A percentile compares a stretch with the other conserved stretches of the same genome.
Conservation (phyloP, 306 rosid species). For the Medicago arabica region DNA sequence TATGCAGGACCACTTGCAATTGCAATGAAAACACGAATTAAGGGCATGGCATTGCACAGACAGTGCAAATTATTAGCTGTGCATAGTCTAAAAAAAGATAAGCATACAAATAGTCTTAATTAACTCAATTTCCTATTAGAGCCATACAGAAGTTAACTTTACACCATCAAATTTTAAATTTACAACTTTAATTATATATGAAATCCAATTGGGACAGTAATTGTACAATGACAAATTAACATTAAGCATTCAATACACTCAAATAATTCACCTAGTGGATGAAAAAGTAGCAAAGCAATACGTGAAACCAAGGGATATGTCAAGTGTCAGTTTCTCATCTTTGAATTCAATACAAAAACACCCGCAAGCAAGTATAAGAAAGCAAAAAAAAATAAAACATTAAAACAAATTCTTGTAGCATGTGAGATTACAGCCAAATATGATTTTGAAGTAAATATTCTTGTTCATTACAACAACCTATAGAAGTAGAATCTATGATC, state of each 20-base stretch:
- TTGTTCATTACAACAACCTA: background rate
- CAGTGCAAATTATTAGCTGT: constrained; percentile 29
- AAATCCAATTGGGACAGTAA: constrained; percentile 38
- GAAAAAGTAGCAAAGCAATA: no score
- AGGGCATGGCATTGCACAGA: constrained; percentile 33
- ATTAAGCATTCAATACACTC: constrained; percentile 28
- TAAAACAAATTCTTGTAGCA: background rate
- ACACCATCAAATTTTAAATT: constrained; percentile 21
- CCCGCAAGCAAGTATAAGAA: background rate
- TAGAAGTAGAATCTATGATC: no score
- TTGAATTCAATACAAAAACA: constrained; percentile 1
- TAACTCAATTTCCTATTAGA: constrained; percentile 34
- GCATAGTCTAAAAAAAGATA: constrained; percentile 27
- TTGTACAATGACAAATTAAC: constrained; percentile 31
- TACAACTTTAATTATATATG: constrained; percentile 12
- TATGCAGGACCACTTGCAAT: constrained; percentile 15
- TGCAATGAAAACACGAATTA: constrained; percentile 2
- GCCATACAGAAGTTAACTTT: constrained; percentile 39
- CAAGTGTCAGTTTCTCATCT: background rate
- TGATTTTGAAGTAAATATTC: background rate
- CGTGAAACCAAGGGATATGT: background rate
- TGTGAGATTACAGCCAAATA: background rate
- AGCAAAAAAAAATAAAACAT: background rate
- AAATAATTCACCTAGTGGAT: no score
- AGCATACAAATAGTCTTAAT: constrained; percentile 10